These are phyloP conservation scores for Fusarium udum DNA, from an alignment of 2,329 filamentous ascomycete genomes.

Conservation along the genomic window DNA sequence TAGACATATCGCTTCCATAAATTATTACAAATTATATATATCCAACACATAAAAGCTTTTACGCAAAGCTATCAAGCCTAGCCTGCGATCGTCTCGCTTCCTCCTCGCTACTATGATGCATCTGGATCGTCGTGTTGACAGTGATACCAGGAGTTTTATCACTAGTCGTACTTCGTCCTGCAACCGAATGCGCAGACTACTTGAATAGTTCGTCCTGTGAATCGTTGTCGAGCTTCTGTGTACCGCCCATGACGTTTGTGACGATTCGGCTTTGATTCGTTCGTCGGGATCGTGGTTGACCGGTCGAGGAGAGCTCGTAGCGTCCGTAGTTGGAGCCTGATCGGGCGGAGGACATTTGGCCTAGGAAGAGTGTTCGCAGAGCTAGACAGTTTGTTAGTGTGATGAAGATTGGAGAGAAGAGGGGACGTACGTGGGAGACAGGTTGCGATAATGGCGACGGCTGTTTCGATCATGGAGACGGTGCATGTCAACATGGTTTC, in stretches of 20 bases:
- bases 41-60: not conserved
- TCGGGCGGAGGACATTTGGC: conserved; percentile 31
- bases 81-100: conserved; percentile 4
- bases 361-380: conserved; percentile 33
- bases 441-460: conserved; percentile 52
- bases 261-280: conserved; percentile 34
- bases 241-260: conserved; percentile 38
- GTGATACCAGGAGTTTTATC: conserved; percentile 30
- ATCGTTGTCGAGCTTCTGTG: conserved; percentile 31
- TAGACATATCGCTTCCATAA: not conserved
- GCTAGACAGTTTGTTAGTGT: conserved; percentile 1
- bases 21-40: not conserved
- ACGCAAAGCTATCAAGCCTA: conserved; percentile 13
- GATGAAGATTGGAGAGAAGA: fast-evolving
- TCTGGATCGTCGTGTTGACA: conserved; percentile 34
- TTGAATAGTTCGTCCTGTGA: conserved; percentile 39
- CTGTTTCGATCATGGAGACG: conserved; percentile 51
- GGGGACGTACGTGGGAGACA: conserved; percentile 47
- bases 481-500: conserved; percentile 52
- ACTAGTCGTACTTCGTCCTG: not conserved
- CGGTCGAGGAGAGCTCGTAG: conserved; percentile 36
- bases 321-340: conserved; percentile 34
- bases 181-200: not conserved
- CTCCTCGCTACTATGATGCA: conserved; percentile 17
- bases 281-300: conserved; percentile 28